A percentile compares a stretch with the other conserved stretches of the same genome.
phyloP scores from a whole-genome alignment of 305 asterid species.

The Nicotiana rustica region DNA sequence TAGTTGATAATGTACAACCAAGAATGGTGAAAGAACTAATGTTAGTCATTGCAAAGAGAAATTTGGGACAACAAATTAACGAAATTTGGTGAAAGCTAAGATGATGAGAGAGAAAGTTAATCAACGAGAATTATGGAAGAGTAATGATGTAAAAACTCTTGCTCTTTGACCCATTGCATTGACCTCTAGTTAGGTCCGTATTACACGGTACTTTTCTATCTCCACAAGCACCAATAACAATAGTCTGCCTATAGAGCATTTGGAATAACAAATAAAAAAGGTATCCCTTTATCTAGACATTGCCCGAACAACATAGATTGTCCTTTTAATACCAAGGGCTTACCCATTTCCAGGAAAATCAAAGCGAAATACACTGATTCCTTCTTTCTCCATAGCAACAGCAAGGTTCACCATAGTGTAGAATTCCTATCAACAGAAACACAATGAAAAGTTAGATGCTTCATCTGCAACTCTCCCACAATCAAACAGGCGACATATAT shows the following conservation, averaged over 20 bases:
- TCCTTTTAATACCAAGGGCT: conserved; percentile 34
- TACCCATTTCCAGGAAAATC: conserved; percentile 96
- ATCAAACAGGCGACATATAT: conserved; percentile 3
- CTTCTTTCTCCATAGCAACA: conserved; percentile 69
- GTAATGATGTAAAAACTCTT: neutral
- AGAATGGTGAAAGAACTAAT: conserved; percentile 22
- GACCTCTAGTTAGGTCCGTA: neutral
- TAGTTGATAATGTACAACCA: conserved; percentile 38
- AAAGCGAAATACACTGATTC: conserved; percentile 83
- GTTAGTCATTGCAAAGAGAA: conserved; percentile 16
- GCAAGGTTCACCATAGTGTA: conserved; percentile 61
- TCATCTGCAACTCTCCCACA: conserved; percentile 23
- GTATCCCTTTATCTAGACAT: conserved; percentile 18
- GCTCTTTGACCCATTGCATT: conserved; percentile 16
- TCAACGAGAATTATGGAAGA: neutral
- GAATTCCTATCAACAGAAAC: conserved; percentile 57
- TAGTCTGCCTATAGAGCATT: conserved; percentile 3
- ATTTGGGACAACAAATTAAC: conserved; percentile 24
- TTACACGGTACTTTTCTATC: neutral
- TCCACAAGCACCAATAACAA: neutral
- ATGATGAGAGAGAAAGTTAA: conserved; percentile 10
- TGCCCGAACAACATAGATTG: neutral
- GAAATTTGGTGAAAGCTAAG: neutral
- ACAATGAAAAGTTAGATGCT: conserved; percentile 19
- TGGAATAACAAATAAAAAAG: neutral